Evolutionary conservation across 345 rosid genomes (phyloP).

Genomic region (Citropsis articulata): DNA sequence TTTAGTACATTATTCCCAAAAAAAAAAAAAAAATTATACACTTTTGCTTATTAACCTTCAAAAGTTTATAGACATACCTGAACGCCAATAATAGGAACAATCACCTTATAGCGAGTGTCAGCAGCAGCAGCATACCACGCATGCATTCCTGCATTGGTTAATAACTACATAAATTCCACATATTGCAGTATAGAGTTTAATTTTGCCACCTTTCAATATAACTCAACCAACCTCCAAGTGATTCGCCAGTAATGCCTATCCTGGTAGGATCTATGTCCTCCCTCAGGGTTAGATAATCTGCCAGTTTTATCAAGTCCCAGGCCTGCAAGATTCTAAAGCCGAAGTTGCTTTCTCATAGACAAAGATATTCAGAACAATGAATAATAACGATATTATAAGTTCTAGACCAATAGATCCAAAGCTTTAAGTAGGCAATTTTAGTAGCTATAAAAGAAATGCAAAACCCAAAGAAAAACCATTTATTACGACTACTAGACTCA

Average conservation of each 20-base stretch:
- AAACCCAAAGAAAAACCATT: neutral
- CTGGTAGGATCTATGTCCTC: slow-evolving; percentile 69
- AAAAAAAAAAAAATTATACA: neutral
- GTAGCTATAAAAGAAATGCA: slow-evolving; percentile 1
- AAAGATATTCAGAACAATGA: neutral
- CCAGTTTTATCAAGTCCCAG: slow-evolving; percentile 89
- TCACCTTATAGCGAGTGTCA: slow-evolving; percentile 69
- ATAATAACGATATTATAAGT: neutral
- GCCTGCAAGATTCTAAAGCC: slow-evolving; percentile 38
- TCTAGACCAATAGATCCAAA: neutral
- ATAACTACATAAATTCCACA: slow-evolving; percentile 9
- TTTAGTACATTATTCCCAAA: slow-evolving; percentile 6
- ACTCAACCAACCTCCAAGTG: slow-evolving; percentile 78
- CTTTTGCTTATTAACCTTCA: neutral
- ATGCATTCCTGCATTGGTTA: slow-evolving; percentile 73
- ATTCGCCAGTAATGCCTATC: slow-evolving; percentile 92
- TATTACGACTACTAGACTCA: neutral
- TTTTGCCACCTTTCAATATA: neutral
- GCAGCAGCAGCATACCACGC: slow-evolving; percentile 93
- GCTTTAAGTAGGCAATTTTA: neutral
- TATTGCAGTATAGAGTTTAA: slow-evolving; percentile 6
- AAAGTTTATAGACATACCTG: slow-evolving; percentile 45
- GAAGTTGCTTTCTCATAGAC: slow-evolving; percentile 8
- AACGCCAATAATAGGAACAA: slow-evolving; percentile 78
- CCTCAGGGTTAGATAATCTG: slow-evolving; percentile 73